phyloP scores from a whole-genome alignment of 1,284 basidiomycete species.

The Phellopilus nigrolimitatus region DNA sequence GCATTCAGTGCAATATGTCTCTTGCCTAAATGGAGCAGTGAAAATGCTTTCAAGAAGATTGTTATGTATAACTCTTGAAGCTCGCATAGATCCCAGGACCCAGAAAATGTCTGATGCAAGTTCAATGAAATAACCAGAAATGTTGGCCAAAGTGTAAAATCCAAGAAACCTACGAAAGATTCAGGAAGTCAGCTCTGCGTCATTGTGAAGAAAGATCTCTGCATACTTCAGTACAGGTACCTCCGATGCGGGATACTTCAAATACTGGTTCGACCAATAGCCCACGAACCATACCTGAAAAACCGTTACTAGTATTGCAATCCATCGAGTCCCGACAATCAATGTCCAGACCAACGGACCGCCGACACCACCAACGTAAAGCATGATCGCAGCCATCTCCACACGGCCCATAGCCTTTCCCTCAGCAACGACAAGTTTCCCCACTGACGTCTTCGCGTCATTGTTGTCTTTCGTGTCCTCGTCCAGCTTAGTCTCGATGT shows the following conservation, averaged over 20 bases:
- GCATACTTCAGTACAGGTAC: constrained; percentile 39
- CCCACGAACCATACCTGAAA: constrained; percentile 35
- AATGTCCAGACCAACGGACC: constrained; percentile 18
- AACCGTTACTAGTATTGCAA: neutral
- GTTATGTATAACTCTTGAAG: constrained; percentile 5
- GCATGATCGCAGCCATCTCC: constrained; percentile 25
- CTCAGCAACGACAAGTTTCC: constrained; percentile 37
- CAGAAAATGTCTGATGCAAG: neutral
- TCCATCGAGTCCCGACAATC: neutral
- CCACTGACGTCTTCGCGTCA: constrained; percentile 21
- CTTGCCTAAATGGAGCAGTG: constrained; percentile 32
- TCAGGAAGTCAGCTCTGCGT: constrained; percentile 5
- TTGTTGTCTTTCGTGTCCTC: constrained; percentile 2
- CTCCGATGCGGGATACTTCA: constrained; percentile 27
- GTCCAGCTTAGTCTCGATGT: constrained; percentile 19
- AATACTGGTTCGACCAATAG: constrained; percentile 36
- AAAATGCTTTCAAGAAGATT: constrained; percentile 27
- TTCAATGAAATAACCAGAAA: constrained; percentile 13
- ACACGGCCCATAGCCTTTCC: constrained; percentile 40
- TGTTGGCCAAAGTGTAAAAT: constrained; percentile 30
- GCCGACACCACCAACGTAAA: constrained; percentile 18
- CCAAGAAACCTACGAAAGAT: constrained; percentile 22
- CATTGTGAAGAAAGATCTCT: constrained; percentile 24
- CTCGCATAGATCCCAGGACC: constrained; percentile 1
- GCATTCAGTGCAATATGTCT: too few species aligned